These are phyloP conservation scores for Coniochaeta ligniaria DNA, from an alignment of 2,329 filamentous ascomycete species.

Conservation along the genomic window DNA sequence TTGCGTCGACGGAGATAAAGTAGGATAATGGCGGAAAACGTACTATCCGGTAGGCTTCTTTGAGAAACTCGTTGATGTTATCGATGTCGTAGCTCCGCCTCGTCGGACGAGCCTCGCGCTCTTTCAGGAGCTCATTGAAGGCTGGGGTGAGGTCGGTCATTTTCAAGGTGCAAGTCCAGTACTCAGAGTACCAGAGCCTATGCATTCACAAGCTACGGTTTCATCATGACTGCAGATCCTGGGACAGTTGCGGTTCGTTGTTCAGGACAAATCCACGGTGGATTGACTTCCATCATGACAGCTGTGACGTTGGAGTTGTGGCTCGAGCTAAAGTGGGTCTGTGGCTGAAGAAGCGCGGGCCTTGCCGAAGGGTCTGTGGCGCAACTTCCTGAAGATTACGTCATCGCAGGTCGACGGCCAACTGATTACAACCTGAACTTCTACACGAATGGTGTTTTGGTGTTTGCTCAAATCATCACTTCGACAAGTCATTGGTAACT, in stretches of 20 bases:
- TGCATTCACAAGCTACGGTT: background rate
- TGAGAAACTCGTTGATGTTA: conserved; percentile 76
- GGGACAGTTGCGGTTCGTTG: background rate
- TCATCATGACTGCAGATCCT: background rate
- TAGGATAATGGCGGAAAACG: conserved; percentile 17
- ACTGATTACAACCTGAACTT: background rate
- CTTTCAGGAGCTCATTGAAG: conserved; percentile 62
- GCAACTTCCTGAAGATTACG: background rate
- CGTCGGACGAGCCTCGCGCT: conserved; percentile 46
- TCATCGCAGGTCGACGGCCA: background rate
- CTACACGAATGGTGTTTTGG: background rate
- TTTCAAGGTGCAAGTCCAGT: background rate
- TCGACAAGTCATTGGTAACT: too few relatives aligned
- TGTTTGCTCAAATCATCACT: background rate
- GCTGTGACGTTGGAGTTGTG: conserved; percentile 1
- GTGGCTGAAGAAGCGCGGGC: background rate
- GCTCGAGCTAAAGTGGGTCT: background rate
- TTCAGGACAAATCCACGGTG: background rate
- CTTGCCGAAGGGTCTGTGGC: background rate
- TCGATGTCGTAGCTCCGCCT: conserved; percentile 34
- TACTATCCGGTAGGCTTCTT: conserved; percentile 91
- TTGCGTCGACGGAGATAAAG: background rate
- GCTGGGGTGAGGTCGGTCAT: conserved; percentile 59
- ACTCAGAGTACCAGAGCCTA: background rate
- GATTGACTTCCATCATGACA: background rate